A percentile compares a stretch with the other conserved stretches of the same genome.
Evolutionary conservation across 1,284 basidiomycete genomes (phyloP).

Genomic region (Cutaneotrichosporon dermatis): DNA sequence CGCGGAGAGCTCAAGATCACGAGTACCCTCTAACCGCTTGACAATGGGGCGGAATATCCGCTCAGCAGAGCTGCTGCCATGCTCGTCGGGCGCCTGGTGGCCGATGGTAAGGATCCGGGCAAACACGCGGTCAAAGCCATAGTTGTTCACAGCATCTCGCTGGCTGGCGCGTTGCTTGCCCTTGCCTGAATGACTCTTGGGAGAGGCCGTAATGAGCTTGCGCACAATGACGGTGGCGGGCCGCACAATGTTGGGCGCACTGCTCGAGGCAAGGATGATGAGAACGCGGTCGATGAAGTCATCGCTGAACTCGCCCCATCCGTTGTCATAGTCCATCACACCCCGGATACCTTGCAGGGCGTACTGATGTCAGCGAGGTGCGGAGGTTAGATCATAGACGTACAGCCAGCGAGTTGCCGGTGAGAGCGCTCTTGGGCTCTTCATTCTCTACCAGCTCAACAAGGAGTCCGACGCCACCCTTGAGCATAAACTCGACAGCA

Average conservation of each 20-base stretch:
- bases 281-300: conserved; percentile 55
- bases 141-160: conserved; percentile 50
- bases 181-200: conserved; percentile 17
- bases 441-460: conserved; percentile 62
- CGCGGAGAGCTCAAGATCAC: conserved; percentile 76
- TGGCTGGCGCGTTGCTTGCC: conserved; percentile 19
- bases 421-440: conserved; percentile 49
- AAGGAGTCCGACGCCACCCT: conserved; percentile 69
- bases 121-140: conserved; percentile 78
- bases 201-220: conserved; percentile 40
- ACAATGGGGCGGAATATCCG: conserved; percentile 56
- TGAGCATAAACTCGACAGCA: conserved; percentile 71
- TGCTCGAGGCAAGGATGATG: conserved; percentile 68
- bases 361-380: conserved; percentile 25
- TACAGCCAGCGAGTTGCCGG: conserved; percentile 81
- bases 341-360: conserved; percentile 40
- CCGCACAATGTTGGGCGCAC: conserved; percentile 85
- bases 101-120: conserved; percentile 67
- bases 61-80: conserved; percentile 23
- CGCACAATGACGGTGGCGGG: conserved; percentile 66
- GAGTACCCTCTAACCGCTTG: conserved; percentile 64
- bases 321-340: conserved; percentile 40
- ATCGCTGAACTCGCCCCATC: conserved; percentile 36
- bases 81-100: conserved; percentile 58
- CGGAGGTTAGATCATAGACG: conserved; percentile 5